Base-by-base conservation (phyloP, 2,329 filamentous ascomycete species). In the Periconia macrospinosa region DNA sequence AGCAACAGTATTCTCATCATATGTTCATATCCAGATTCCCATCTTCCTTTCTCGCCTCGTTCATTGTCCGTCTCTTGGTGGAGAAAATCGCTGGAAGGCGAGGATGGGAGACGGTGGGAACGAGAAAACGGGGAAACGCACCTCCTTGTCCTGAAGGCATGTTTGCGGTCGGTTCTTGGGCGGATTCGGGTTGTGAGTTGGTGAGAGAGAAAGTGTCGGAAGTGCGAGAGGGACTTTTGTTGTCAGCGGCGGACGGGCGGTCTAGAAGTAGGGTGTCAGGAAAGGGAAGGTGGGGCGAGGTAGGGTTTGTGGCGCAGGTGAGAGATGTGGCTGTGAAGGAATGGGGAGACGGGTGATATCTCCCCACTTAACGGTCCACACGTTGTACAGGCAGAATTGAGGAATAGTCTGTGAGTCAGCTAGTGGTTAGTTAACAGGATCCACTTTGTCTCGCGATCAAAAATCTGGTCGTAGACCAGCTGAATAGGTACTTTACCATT, bases 91-190 rank as follows among this genome's bases (percentile, higher is more conserved):
- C 23, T 27, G 23, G 5, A 8, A 8, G 41, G 33, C 18, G 33
- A 18, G 20, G 45, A 33, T 27, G 23, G n/a, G n/a, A n/a, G n/a
- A n/a, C n/a, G n/a, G n/a, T 8, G 23, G 23, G 8, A 27, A 3
- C 23, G 23, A 8, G 23, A 27, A 27, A 27, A 27, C 23, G 23
- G 8, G 23, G 23, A 8, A 27, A 70, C 77, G 50, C 66, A 80
- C 78, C 66, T 75, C 79, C 79, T 74, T 73, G 68, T 69, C 79
- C 79, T 67, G 78, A 80, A 69, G 77, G 77, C 79, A 81, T 81
- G 40, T 65, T 75, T 60, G 61, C 54, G 61, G 53, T 52, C 3
- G 23, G 5, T 27, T 27, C 23, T 27, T 27, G 23, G 23, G 3
- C 3, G 3, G 23, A 5, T 27, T 27, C 5, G 8, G 5, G 37